phyloP scores from a whole-genome alignment of 2,329 filamentous ascomycete genomes.

The Calonectria leucothoes region DNA sequence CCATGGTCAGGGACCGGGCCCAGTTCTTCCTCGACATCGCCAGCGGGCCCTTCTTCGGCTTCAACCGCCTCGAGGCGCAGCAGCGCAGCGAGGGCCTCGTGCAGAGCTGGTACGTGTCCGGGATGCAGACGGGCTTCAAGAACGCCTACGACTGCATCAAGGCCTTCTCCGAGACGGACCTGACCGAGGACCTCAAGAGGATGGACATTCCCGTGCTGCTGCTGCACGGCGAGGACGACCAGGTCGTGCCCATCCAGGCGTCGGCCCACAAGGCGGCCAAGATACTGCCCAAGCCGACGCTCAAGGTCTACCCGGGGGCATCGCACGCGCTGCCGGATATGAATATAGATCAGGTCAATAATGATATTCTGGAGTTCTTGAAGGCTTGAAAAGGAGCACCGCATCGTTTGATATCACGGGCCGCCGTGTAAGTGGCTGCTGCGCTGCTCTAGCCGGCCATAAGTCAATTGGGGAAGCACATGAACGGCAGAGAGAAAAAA shows the following conservation, averaged over 20 bases:
- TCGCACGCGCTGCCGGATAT: slow-evolving; percentile 53
- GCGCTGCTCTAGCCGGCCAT: background rate
- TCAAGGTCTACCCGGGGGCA: slow-evolving; percentile 54
- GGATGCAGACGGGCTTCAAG: slow-evolving; percentile 52
- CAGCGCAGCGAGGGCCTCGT: slow-evolving; percentile 47
- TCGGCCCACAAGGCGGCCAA: slow-evolving; percentile 46
- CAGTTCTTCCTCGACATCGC: slow-evolving; percentile 76
- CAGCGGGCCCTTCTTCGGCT: slow-evolving; percentile 74
- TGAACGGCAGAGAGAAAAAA: too few species aligned
- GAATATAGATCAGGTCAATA: slow-evolving; percentile 48
- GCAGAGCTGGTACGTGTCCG: slow-evolving; percentile 52
- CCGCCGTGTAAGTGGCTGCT: background rate
- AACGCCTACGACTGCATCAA: slow-evolving; percentile 52
- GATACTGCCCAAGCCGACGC: slow-evolving; percentile 48
- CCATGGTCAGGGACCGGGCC: slow-evolving; percentile 43
- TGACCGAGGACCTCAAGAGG: slow-evolving; percentile 52
- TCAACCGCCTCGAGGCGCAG: slow-evolving; percentile 46
- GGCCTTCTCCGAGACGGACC: slow-evolving; percentile 55
- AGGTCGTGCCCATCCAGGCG: slow-evolving; percentile 51
- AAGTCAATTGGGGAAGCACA: background rate
- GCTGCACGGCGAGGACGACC: slow-evolving; percentile 55
- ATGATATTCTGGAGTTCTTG: slow-evolving; percentile 49
- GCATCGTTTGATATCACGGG: background rate
- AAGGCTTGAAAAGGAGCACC: background rate
- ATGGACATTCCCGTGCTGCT: slow-evolving; percentile 53